A percentile compares a stretch with the other conserved stretches of the same genome.
Conservation (phyloP, 257 asterid genomes). For the Cinchona pubescens region DNA sequence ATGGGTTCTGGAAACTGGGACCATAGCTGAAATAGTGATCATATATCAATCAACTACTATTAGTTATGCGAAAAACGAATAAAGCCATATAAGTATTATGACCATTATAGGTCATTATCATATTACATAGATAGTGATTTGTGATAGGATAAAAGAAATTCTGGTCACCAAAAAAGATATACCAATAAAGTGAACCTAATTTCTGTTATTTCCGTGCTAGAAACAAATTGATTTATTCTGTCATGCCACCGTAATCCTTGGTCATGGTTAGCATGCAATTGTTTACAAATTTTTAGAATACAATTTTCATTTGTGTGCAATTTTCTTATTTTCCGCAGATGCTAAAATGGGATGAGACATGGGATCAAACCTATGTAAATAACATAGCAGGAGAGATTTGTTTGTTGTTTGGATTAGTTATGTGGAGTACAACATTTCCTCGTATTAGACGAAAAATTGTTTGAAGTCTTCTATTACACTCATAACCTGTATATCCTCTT, state of each 20-base stretch:
- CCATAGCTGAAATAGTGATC: neutral
- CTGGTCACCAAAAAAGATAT: too few species aligned
- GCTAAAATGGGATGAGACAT: conserved; percentile 70
- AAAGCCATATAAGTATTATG: neutral
- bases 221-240: neutral
- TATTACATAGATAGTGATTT: neutral
- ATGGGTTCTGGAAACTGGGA: conserved; percentile 13
- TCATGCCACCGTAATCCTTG: conserved; percentile 7
- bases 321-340: conserved; percentile 36
- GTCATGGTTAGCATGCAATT: conserved; percentile 1
- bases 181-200: neutral
- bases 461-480: conserved; percentile 75
- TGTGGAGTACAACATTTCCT: conserved; percentile 73
- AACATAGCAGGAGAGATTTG: conserved; percentile 87
- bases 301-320: too few species aligned
- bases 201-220: neutral
- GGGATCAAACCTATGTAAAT: conserved; percentile 54
- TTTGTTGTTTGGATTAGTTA: conserved; percentile 52
- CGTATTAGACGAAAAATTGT: conserved; percentile 69
- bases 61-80: neutral
- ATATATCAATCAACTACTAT: neutral
- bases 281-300: too few species aligned
- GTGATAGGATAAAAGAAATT: neutral
- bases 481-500: conserved; percentile 83
- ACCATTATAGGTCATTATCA: neutral